Base-by-base conservation (phyloP, 495 filamentous ascomycete species). In the Oidiodendron maius region DNA sequence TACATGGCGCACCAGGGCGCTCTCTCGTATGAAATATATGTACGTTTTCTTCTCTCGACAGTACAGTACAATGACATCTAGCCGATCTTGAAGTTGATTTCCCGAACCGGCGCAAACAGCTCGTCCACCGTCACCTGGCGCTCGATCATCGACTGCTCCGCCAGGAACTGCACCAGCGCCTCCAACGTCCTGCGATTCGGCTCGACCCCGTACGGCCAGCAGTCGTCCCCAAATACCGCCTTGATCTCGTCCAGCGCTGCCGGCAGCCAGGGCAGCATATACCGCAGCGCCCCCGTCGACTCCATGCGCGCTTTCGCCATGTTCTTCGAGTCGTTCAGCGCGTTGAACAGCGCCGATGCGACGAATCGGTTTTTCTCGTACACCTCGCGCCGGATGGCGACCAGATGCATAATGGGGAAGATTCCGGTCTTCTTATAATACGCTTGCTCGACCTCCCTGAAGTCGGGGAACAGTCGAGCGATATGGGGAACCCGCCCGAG, bases 321-420 rank as follows among this genome's bases (percentile, higher is more conserved):
- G 13, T 69, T 47, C 32, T 65, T 65, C 9, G 58, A 55, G n/a
- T 65, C 58, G 37, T 64, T 52, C 18, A 71, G 44, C 3, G 63
- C 67, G 10, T 67, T 52, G 45, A 59, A 67, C 17, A 71, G 51
- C 32, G 51, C 59, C 25, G 48, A 41, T 18, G 64, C 56, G 12
- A 62, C 47, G 16, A 56, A 66, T 21, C 34, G 51, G 46, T 67
- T 32, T 28, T 61, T 48, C 44, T 68, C 64, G 38, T 62, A 59
- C 22, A 63, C 38, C 44, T 59, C 57, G 5, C 62, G 28, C 23
- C 56, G 47, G 9, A 71, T 48, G 15, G 53, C 67, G 13, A 70
- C 60, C 2, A 61, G 18, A 51, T 70, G 68, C 68, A 71, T 70
- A 46, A 70, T 70, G 10, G 66, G 68, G 49, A 70, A 71, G 13